Percentiles rank a stretch among this genome's conserved stretches.
Evolutionary conservation across 1,139 yeast genomes (phyloP).

Genomic region (Lodderomyces theae): DNA sequence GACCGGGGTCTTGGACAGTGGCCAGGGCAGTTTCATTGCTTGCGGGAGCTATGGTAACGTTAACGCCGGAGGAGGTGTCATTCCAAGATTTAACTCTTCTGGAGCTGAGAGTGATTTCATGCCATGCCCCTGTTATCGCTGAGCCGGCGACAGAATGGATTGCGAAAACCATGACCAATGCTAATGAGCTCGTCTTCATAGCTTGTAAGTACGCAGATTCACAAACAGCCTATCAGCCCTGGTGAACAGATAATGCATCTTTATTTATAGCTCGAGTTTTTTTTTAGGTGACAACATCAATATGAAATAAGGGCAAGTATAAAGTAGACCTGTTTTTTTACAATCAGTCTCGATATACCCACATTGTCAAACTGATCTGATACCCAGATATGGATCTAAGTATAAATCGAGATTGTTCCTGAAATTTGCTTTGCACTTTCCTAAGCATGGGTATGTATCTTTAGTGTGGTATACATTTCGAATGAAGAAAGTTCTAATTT

Average conservation of each 20-base stretch:
- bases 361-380: not conserved
- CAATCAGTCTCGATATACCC: not conserved
- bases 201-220: no score
- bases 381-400: not conserved
- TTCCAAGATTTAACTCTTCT: conserved; percentile 1
- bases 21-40: not conserved
- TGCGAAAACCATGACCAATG: not conserved
- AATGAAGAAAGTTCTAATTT: no score
- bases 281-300: not conserved
- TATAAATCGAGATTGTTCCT: not conserved
- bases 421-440: not conserved
- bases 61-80: not conserved
- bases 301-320: not conserved
- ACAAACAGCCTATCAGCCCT: no score
- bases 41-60: no score
- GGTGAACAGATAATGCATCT: no score
- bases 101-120: not conserved
- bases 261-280: not conserved
- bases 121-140: not conserved
- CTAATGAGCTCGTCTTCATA: no score
- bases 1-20: not conserved
- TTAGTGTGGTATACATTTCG: no score
- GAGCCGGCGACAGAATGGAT: not conserved
- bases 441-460: no score
- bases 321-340: not conserved